Conservation (phyloP, 257 asterid species). For the Primulina eburnea region DNA sequence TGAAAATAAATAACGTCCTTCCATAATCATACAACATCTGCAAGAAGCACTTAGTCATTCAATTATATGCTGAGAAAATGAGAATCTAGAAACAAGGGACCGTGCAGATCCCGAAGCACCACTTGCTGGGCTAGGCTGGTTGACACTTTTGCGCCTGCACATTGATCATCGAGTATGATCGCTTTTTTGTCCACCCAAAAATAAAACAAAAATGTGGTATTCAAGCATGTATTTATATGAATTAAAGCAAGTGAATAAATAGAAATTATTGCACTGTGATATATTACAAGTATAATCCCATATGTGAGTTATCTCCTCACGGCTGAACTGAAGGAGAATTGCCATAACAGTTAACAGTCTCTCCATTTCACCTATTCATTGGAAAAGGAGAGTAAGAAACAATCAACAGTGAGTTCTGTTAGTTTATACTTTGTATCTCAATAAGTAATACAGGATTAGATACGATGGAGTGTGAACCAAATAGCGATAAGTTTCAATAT, state of each 20-base stretch:
- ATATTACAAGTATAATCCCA: background rate
- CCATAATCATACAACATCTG: too few relatives aligned
- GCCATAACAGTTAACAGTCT: conserved; percentile 92
- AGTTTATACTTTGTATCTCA: background rate
- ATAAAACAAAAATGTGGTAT: too few relatives aligned
- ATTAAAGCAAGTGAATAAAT: too few relatives aligned
- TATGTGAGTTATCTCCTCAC: conserved; percentile 70
- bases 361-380: conserved; percentile 84
- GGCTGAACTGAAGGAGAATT: conserved; percentile 98
- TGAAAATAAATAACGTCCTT: too few relatives aligned
- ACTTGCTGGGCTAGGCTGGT: too few relatives aligned
- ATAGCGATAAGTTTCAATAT: conserved; percentile 12
- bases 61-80: too few relatives aligned
- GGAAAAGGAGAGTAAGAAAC: background rate
- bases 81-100: too few relatives aligned
- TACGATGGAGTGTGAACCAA: background rate
- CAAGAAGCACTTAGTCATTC: too few relatives aligned
- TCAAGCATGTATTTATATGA: background rate
- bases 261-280: background rate
- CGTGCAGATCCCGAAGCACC: too few relatives aligned
- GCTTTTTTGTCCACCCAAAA: too few relatives aligned
- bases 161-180: too few relatives aligned
- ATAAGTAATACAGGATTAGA: conserved; percentile 12
- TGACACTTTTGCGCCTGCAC: too few relatives aligned
- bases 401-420: conserved; percentile 1